Percentiles rank a stretch among this genome's conserved stretches.
phyloP scores from a whole-genome alignment of 1,139 yeast genomes.

The Suhomyces ambrosiae region DNA sequence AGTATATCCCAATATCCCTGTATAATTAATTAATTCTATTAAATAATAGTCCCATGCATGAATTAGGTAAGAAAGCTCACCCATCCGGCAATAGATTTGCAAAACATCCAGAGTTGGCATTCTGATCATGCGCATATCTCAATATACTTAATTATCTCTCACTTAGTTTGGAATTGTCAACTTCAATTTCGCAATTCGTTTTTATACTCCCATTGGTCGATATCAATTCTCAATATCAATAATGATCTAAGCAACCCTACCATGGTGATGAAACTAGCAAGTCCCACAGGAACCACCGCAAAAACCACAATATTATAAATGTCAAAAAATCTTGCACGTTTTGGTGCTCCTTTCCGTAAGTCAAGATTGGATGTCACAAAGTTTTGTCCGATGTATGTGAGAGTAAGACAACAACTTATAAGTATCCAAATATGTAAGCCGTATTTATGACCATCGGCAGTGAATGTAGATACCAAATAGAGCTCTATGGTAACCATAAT shows the following conservation, averaged over 20 bases:
- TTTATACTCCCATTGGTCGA: conserved; percentile 43
- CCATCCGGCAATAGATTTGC: no score
- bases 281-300: conserved; percentile 95
- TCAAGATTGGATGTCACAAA: conserved; percentile 86
- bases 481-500: conserved; percentile 72
- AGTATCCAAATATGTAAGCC: conserved; percentile 90
- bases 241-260: conserved; percentile 74
- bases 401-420: conserved; percentile 80
- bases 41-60: no score
- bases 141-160: no score
- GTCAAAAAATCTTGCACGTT: conserved; percentile 65
- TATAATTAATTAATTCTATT: no score
- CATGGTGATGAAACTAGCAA: conserved; percentile 94
- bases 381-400: conserved; percentile 83
- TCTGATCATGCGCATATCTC: no score
- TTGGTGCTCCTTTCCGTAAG: conserved; percentile 39
- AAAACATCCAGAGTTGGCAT: no score
- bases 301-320: conserved; percentile 86
- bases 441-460: conserved; percentile 54
- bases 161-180: no score
- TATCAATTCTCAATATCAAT: conserved; percentile 72
- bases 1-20: no score
- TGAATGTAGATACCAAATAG: conserved; percentile 60
- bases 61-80: no score
- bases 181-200: no score